Evolutionary conservation across 805 yeast genomes (phyloP).

Genomic region (Saturnispora bothae): DNA sequence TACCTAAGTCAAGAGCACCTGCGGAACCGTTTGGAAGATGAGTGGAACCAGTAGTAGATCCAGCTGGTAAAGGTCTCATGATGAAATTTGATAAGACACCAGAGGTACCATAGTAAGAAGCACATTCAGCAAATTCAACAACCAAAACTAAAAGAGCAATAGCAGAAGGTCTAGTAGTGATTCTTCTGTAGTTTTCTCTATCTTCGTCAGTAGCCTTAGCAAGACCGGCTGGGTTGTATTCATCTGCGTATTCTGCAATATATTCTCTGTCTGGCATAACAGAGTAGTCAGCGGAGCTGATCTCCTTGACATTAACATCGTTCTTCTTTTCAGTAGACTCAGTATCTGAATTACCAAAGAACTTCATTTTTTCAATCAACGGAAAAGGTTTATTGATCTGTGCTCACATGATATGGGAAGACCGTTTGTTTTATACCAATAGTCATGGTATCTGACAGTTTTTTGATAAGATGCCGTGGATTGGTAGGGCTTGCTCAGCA

Average conservation of each 20-base stretch:
- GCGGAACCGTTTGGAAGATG: slow-evolving; percentile 23
- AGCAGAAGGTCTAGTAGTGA: slow-evolving; percentile 29
- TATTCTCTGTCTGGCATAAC: slow-evolving; percentile 3
- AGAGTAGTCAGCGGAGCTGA: background rate
- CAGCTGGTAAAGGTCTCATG: slow-evolving; percentile 41
- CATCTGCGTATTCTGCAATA: slow-evolving; percentile 21
- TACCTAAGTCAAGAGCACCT: slow-evolving; percentile 41
- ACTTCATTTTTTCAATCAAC: background rate
- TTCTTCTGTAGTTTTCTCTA: slow-evolving; percentile 24
- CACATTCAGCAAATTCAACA: slow-evolving; percentile 45
- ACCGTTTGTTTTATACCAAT: no score
- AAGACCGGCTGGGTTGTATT: slow-evolving; percentile 23
- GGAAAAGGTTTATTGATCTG: background rate
- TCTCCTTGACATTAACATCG: background rate
- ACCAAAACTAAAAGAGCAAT: slow-evolving; percentile 34
- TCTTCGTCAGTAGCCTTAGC: slow-evolving; percentile 23
- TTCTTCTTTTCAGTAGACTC: slow-evolving; percentile 2
- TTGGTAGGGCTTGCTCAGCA: background rate
- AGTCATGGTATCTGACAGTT: no score
- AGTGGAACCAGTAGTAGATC: slow-evolving; percentile 37
- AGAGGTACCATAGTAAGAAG: slow-evolving; percentile 39
- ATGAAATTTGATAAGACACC: slow-evolving; percentile 39
- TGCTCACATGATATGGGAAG: no score
- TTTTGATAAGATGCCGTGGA: slow-evolving; percentile 2
- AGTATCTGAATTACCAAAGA: background rate